Base-by-base conservation (phyloP, 345 rosid species). In the Salix caprea region DNA sequence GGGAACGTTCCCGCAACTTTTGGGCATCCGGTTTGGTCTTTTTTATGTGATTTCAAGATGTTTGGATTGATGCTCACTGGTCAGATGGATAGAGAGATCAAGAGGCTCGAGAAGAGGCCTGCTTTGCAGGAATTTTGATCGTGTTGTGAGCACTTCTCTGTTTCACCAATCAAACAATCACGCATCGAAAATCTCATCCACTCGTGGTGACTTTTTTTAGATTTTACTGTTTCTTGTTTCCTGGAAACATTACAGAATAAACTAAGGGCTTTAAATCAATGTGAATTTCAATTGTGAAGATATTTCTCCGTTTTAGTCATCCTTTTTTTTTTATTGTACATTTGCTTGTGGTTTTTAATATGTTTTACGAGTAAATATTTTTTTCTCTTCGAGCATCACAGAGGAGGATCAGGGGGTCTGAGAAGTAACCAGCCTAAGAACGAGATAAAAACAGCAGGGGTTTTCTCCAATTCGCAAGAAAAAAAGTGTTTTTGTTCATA, bases 21-120 rank as follows among this genome's bases (percentile, higher is more conserved):
- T 81, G 98, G 93, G 62, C 99, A 93, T 80, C 97, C 97, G 19
- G 30, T 95, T 74, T 93, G 97, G 97, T 93, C 99, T 23, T 80
- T 93, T 71, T 74, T 88, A 1, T 95, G 97, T 80, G 97, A 93
- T 87, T 88, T 71, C 77, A 91, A 90, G 90, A 95, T 95, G 99
- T 95, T 93, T 81, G 91, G 93, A 2, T 78, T 95, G 83, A 95
- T 93, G 99, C 88, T 93, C 39, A 91, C 94, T 14, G 99, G 99
- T 68, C 85, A 86, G 44, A 90, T 95, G 99, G 99, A 95, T 75
- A 91, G 84, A 76, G 99, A 95, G 88, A 90, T 93, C 77, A 95
- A 95, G 88, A 85, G 97, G 79, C 97, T 93, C 58, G 99, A 97
- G 28, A 93, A 95, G 88, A 86, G 97, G 67, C 99, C 99, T 28